Evolutionary conservation across 179 eudicot species (phyloP), one percentile per base, ranked within the genome.

Genomic region (Nepenthes alata): DNA sequence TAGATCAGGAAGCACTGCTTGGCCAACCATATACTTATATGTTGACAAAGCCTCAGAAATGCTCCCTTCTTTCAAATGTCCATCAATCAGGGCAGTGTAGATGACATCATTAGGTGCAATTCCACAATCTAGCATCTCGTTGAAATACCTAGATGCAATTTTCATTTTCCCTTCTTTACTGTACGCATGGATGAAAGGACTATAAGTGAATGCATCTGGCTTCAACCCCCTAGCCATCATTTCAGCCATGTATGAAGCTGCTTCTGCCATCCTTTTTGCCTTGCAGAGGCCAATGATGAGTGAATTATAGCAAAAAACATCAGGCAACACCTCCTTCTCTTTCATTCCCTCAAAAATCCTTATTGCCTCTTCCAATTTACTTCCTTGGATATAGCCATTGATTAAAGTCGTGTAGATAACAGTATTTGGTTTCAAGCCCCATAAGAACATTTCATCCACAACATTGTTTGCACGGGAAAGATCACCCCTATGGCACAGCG

Each of bases 271-370:
- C 74, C 63, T 78, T 38, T 73, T 77, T 35, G 71, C 87, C 67
- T 69, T 81, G 70, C 85, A 82, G 53, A 89, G 88, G 57, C 95
- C 90, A 75, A 70, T 65, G 37, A 89, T 77, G 58, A 86, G 72
- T 44, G 86, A 68, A 69, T 84, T 86, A 53, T 84, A 89, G 72
- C 88, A 89, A 59, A 82, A 75, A 0, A 68, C 74, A 69, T 78
- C 82, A 48, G 79, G 79, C 34, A 48, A 12, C 38, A 80, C 58
- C 37, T 82, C 87, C 70, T 73, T 72, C 64, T 78, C 75, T 67
- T 72, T 75, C 95, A 85, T 87, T 34, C 65, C 77, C 37, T 77
- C 73, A 67, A 89, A 75, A 69, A 86, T 68, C 41, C 61, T 64
- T 41, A 63, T 52, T 63, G 83, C 90, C 56, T 77, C 84, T 38